These are phyloP conservation scores for Penicillium freii DNA, from an alignment of 2,329 filamentous ascomycete genomes.

Conservation along the genomic window DNA sequence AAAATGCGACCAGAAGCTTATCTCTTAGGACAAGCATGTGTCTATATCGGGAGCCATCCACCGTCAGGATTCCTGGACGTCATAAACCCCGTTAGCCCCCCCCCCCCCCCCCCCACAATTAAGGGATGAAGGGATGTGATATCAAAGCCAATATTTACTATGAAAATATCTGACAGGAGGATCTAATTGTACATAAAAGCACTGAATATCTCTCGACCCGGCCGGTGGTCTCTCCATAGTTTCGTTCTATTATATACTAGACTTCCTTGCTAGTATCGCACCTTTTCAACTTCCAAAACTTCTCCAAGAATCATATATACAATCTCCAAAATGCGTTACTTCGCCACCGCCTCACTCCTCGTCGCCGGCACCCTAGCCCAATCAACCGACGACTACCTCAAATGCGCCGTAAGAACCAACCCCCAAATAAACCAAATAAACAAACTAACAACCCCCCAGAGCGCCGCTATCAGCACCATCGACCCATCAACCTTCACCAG, in stretches of 20 bases:
- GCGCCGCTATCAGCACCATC: constrained; percentile 3
- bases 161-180: neutral
- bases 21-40: neutral
- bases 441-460: constrained; percentile 8
- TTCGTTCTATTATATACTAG: neutral
- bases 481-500: constrained; percentile 7
- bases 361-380: constrained; percentile 14
- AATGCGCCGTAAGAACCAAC: constrained; percentile 19
- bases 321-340: constrained; percentile 20
- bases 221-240: neutral
- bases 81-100: constrained; percentile 5
- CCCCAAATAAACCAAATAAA: neutral
- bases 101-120: no score
- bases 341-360: constrained; percentile 18
- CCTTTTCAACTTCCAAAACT: neutral
- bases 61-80: constrained; percentile 19
- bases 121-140: constrained; percentile 20
- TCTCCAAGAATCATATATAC: neutral
- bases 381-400: constrained; percentile 7
- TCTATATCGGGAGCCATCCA: constrained; percentile 2
- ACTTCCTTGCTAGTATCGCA: neutral
- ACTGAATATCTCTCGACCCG: neutral
- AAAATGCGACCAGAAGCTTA: constrained; percentile 19
- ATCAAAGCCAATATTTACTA: constrained; percentile 7
- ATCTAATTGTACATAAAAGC: constrained; percentile 14